Evolutionary conservation across 257 asterid species (phyloP).

Genomic region (Cordia subcordata): DNA sequence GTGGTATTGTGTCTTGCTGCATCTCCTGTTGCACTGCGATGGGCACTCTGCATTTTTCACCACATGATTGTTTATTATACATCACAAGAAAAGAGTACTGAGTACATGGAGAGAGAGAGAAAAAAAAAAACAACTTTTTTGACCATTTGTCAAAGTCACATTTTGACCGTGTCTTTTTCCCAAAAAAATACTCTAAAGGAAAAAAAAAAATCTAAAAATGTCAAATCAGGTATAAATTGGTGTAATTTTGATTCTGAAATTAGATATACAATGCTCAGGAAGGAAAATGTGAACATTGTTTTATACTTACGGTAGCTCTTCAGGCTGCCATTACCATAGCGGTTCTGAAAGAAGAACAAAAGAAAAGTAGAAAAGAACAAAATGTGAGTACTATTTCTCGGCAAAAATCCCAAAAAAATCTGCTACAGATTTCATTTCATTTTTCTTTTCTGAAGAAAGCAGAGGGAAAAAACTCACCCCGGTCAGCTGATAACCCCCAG

Average conservation of each 20-base stretch:
- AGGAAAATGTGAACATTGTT: too few relatives aligned
- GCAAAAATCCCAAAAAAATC: not conserved
- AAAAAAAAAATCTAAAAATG: too few relatives aligned
- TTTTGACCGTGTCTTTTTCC: too few relatives aligned
- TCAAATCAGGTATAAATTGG: too few relatives aligned
- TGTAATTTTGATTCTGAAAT: not conserved
- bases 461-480: not conserved
- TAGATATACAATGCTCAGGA: not conserved
- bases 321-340: slow-evolving; percentile 44
- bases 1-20: slow-evolving; percentile 59
- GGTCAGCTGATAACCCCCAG: slow-evolving; percentile 16
- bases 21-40: slow-evolving; percentile 53
- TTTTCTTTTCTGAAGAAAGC: not conserved
- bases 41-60: slow-evolving; percentile 93
- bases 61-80: too few relatives aligned
- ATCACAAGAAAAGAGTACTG: not conserved
- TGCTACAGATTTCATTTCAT: not conserved
- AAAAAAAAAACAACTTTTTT: not conserved
- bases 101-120: too few relatives aligned
- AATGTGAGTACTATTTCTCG: slow-evolving; percentile 7
- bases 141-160: slow-evolving; percentile 9
- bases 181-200: too few relatives aligned
- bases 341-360: slow-evolving; percentile 9
- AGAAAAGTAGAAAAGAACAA: not conserved
- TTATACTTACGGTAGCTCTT: slow-evolving; percentile 43